phyloP scores from a whole-genome alignment of 441 rosid genomes.

The Croton laevigatus region DNA sequence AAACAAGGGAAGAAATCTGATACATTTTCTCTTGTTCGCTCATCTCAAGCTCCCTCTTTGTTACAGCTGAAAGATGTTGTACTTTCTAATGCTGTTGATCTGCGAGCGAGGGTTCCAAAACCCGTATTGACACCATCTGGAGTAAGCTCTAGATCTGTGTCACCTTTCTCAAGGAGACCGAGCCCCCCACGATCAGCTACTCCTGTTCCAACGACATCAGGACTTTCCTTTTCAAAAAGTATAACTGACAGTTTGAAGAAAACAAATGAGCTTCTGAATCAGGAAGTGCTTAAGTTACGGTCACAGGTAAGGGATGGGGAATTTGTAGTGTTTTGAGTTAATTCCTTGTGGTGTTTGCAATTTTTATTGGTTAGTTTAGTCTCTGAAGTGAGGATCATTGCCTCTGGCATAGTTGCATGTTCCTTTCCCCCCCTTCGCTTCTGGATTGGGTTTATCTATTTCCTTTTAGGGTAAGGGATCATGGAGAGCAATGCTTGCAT shows the following conservation, averaged over 20 bases:
- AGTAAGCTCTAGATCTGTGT: constrained; percentile 88
- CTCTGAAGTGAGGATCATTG: neutral
- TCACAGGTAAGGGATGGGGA: constrained; percentile 59
- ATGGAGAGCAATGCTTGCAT: neutral
- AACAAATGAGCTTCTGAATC: constrained; percentile 89
- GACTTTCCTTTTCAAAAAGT: constrained; percentile 81
- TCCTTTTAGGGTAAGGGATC: neutral
- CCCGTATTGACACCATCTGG: constrained; percentile 77
- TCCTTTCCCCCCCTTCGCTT: neutral
- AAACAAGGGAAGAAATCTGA: constrained; percentile 85
- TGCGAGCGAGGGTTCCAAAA: constrained; percentile 66
- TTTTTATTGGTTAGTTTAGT: neutral
- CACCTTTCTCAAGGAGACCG: constrained; percentile 94
- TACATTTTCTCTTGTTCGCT: constrained; percentile 67
- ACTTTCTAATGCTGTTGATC: constrained; percentile 56
- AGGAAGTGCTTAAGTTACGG: constrained; percentile 82
- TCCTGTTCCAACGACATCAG: constrained; percentile 80
- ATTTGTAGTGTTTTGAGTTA: neutral
- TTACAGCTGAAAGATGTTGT: constrained; percentile 82
- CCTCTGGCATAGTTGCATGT: neutral
- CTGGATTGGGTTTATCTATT: neutral
- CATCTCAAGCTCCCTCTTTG: constrained; percentile 74
- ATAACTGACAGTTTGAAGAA: constrained; percentile 86
- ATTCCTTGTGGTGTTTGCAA: neutral
- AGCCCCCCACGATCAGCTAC: constrained; percentile 98